Evolutionary conservation across 345 rosid species (phyloP).

Genomic region (Gossypium turneri): DNA sequence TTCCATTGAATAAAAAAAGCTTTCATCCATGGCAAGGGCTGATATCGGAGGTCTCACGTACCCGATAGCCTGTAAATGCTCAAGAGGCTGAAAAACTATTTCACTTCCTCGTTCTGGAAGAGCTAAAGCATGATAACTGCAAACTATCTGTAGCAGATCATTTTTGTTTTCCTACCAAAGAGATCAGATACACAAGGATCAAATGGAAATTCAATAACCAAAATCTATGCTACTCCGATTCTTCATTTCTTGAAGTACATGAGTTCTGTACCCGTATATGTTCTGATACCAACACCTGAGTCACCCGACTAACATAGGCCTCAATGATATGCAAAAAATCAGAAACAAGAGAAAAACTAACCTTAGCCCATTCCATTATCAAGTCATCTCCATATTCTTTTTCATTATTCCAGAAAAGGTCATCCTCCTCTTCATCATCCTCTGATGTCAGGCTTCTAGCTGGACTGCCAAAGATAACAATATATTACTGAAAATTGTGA

Average conservation of each 20-base stretch:
- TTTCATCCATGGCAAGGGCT: conserved; percentile 49
- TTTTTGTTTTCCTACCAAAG: conserved; percentile 69
- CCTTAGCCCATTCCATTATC: conserved; percentile 93
- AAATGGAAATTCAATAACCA: conserved; percentile 15
- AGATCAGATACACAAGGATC: conserved; percentile 21
- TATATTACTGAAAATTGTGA: conserved; percentile 32
- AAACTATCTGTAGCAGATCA: conserved; percentile 72
- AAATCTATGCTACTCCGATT: background rate
- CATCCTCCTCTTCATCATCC: conserved; percentile 57
- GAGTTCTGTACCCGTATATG: background rate
- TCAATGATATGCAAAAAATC: background rate
- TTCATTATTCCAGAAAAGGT: conserved; percentile 41
- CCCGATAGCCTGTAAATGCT: conserved; percentile 75
- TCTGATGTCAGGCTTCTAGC: conserved; percentile 2
- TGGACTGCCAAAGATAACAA: conserved; percentile 23
- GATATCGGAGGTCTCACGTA: conserved; percentile 63
- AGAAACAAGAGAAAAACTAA: conserved; percentile 34
- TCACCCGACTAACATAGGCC: background rate
- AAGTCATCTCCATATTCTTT: conserved; percentile 49
- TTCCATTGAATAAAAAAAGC: conserved; percentile 40
- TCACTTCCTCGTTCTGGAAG: background rate
- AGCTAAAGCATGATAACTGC: conserved; percentile 67
- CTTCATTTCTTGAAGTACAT: background rate
- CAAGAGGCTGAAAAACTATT: conserved; percentile 50
- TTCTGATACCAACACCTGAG: background rate